Conservation (phyloP, 2,329 filamentous ascomycete species). For the Ophiostoma piceae region DNA sequence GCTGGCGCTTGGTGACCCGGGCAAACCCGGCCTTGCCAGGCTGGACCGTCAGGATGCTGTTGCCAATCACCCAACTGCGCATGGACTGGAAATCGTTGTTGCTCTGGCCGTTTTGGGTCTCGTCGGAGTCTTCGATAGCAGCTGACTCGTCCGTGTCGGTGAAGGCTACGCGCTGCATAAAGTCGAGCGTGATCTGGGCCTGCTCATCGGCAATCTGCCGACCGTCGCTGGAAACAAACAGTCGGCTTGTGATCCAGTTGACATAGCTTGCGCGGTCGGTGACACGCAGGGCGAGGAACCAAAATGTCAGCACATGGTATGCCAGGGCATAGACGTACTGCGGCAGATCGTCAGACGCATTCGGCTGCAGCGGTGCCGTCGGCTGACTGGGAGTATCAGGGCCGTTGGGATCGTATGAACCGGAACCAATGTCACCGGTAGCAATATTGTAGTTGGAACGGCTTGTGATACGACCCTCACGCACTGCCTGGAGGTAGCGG, state of each 20-base stretch:
- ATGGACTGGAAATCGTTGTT: conserved; percentile 54
- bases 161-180: conserved; percentile 85
- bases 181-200: conserved; percentile 86
- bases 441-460: conserved; percentile 35
- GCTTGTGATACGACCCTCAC: conserved; percentile 55
- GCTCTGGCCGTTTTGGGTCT: conserved; percentile 41
- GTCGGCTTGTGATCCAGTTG: conserved; percentile 80
- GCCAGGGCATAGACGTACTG: conserved; percentile 92
- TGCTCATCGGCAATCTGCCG: conserved; percentile 78
- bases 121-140: conserved; percentile 53
- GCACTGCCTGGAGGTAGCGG: conserved; percentile 82
- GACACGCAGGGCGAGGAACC: conserved; percentile 87
- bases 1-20: conserved; percentile 65
- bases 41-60: conserved; percentile 68
- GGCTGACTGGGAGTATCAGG: conserved; percentile 30
- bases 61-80: conserved; percentile 66
- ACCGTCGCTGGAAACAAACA: conserved; percentile 73
- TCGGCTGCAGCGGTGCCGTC: conserved; percentile 22
- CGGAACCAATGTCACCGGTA: background rate
- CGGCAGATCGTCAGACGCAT: conserved; percentile 65
- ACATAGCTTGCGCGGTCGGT: conserved; percentile 79
- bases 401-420: conserved; percentile 25
- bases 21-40: conserved; percentile 64
- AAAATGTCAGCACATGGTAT: conserved; percentile 93
- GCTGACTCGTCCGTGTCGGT: conserved; percentile 76